Percentiles rank a stretch among this genome's conserved stretches.
These are phyloP conservation scores for Gossypium gossypioides DNA, from an alignment of 441 rosid genomes.

Conservation along the genomic window DNA sequence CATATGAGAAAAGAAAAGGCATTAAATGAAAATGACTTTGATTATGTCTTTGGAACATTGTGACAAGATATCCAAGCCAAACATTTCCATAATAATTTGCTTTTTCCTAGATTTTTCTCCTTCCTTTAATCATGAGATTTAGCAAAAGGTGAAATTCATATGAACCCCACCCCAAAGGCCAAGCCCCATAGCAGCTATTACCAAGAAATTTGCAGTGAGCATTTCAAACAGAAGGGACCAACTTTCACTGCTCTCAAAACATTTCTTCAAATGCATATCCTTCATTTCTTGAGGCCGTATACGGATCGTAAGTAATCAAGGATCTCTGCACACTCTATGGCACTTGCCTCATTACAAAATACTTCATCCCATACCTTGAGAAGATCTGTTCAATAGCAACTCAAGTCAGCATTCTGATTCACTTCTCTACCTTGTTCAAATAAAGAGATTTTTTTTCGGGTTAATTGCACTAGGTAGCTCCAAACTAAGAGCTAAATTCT, in stretches of 20 bases:
- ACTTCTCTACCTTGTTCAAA: neutral
- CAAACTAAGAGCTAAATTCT: neutral
- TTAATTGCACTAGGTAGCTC: neutral
- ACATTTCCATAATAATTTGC: neutral
- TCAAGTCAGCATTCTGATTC: slow-evolving; percentile 8
- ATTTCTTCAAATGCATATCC: neutral
- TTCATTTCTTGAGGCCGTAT: slow-evolving; percentile 41
- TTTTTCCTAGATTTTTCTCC: neutral
- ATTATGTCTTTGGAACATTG: neutral
- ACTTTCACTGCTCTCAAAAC: neutral
- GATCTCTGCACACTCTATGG: slow-evolving; percentile 48
- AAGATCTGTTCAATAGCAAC: slow-evolving; percentile 51
- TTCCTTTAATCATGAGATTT: neutral
- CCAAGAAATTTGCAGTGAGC: neutral
- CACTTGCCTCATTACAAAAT: slow-evolving; percentile 49
- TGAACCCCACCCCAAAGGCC: neutral
- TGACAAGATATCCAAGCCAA: neutral
- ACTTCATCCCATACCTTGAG: slow-evolving; percentile 60
- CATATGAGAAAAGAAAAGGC: neutral
- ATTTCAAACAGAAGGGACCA: neutral
- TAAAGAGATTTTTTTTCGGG: neutral
- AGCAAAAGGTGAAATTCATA: neutral
- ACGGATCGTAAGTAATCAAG: slow-evolving; percentile 41
- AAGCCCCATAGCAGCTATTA: neutral
- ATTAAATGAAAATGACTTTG: neutral